Percentiles rank a stretch among this genome's conserved stretches.
Evolutionary conservation across 306 rosid species (phyloP).

Genomic region (Vigna reflexopilosa): DNA sequence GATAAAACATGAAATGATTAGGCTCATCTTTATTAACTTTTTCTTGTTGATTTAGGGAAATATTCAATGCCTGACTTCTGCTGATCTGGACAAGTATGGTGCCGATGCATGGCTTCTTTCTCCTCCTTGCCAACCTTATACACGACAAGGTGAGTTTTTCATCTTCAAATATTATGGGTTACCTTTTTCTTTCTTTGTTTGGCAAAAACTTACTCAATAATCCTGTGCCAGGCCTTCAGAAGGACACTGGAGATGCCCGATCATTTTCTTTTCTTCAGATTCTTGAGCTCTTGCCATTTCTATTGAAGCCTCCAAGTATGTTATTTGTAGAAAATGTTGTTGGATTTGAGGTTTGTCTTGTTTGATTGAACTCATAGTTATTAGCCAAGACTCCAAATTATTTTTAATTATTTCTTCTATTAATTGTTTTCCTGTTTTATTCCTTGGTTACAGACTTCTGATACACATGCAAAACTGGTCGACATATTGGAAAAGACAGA

Average conservation of each 20-base stretch:
- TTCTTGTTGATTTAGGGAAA: slow-evolving; percentile 67
- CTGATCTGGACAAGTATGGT: slow-evolving; percentile 72
- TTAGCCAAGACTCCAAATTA: slow-evolving; percentile 11
- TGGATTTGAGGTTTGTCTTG: slow-evolving; percentile 84
- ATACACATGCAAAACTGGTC: slow-evolving; percentile 75
- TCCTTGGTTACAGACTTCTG: slow-evolving; percentile 74
- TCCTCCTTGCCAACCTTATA: slow-evolving; percentile 99
- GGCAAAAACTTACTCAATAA: slow-evolving; percentile 43
- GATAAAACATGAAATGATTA: background rate
- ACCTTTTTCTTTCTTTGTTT: slow-evolving; percentile 14
- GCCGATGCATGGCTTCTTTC: slow-evolving; percentile 95
- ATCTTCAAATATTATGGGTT: slow-evolving; percentile 31
- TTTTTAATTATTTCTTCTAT: slow-evolving; percentile 16
- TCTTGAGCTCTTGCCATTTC: slow-evolving; percentile 79
- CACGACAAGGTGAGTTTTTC: slow-evolving; percentile 77
- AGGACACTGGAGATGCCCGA: slow-evolving; percentile 89
- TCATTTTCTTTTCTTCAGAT: slow-evolving; percentile 94
- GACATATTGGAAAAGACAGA: slow-evolving; percentile 70
- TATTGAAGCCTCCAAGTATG: slow-evolving; percentile 71
- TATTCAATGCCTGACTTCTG: slow-evolving; percentile 81
- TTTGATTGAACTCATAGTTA: slow-evolving; percentile 26
- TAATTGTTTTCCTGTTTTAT: background rate
- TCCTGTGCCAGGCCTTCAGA: slow-evolving; percentile 80
- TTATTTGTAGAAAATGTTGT: slow-evolving; percentile 94
- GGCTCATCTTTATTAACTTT: slow-evolving; percentile 8